phyloP scores from a whole-genome alignment of 2,329 filamentous ascomycete species.

The Aspergillus arachidicola region DNA sequence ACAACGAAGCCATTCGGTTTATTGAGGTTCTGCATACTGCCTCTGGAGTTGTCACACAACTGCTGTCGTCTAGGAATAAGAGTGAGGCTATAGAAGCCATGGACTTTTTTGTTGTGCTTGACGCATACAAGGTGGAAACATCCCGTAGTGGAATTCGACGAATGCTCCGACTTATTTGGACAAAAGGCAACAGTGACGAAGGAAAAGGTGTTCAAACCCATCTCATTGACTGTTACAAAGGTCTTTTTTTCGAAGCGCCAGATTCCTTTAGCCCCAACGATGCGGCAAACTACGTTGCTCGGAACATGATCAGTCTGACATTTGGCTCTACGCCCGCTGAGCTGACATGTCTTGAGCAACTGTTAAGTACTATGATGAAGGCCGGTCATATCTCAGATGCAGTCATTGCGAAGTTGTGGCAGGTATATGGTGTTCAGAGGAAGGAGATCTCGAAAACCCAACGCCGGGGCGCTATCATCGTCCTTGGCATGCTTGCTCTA shows the following conservation, averaged over 20 bases:
- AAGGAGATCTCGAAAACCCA: slow-evolving; percentile 91
- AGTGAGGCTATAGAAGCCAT: slow-evolving; percentile 98
- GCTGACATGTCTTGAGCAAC: slow-evolving; percentile 90
- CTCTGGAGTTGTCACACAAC: slow-evolving; percentile 77
- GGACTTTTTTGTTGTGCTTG: slow-evolving; percentile 94
- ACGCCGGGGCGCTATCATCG: slow-evolving; percentile 89
- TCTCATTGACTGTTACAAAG: slow-evolving; percentile 93
- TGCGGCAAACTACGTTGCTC: slow-evolving; percentile 89
- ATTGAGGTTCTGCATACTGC: slow-evolving; percentile 88
- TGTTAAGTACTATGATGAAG: slow-evolving; percentile 97
- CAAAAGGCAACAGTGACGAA: slow-evolving; percentile 98
- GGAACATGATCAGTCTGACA: slow-evolving; percentile 98
- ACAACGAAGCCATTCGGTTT: slow-evolving; percentile 89
- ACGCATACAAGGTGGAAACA: slow-evolving; percentile 94
- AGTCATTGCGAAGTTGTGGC: slow-evolving; percentile 92
- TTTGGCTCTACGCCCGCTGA: slow-evolving; percentile 95
- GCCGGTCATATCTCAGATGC: slow-evolving; percentile 80
- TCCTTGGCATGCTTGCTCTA: slow-evolving; percentile 92
- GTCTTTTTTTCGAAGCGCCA: slow-evolving; percentile 93
- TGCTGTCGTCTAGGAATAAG: slow-evolving; percentile 94
- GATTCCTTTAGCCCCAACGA: slow-evolving; percentile 86
- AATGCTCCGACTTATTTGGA: slow-evolving; percentile 98
- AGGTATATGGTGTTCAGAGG: slow-evolving; percentile 93
- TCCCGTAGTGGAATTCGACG: slow-evolving; percentile 89
- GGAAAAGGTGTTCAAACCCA: slow-evolving; percentile 97